Conservation (phyloP, 73 alveolate genomes). For the Stentor roeselii region DNA sequence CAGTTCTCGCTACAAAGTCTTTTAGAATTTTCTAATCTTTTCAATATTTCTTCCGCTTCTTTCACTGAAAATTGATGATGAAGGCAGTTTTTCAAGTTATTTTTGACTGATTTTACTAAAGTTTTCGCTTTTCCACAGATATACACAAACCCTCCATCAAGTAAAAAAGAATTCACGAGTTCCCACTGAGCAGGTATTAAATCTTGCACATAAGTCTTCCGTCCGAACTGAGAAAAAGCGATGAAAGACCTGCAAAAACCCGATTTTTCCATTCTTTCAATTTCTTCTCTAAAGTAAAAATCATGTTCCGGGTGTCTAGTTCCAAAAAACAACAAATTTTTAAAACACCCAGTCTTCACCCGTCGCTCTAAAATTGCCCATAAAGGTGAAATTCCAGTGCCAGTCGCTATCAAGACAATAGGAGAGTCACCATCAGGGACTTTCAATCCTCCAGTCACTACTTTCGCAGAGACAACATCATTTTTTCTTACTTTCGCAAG, state of each 20-base stretch:
- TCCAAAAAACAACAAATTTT: constrained; percentile 60
- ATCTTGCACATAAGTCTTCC: constrained; percentile 69
- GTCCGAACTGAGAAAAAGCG: constrained; percentile 56
- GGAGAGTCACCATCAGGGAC: constrained; percentile 41
- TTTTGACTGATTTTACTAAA: constrained; percentile 68
- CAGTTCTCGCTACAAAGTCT: background rate
- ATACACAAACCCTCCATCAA: constrained; percentile 50
- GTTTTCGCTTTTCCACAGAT: constrained; percentile 70
- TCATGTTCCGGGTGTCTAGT: constrained; percentile 60
- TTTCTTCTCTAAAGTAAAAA: constrained; percentile 56
- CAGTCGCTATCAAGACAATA: constrained; percentile 64
- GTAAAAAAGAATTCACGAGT: constrained; percentile 39
- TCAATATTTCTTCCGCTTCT: background rate
- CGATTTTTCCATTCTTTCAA: constrained; percentile 33
- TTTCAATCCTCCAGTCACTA: constrained; percentile 58
- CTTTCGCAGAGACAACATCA: constrained; percentile 36
- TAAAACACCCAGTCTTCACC: background rate
- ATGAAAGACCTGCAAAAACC: constrained; percentile 43
- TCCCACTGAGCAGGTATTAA: constrained; percentile 47
- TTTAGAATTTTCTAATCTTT: background rate
- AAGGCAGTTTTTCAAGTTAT: background rate
- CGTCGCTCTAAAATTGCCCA: constrained; percentile 43
- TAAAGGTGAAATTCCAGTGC: constrained; percentile 79
- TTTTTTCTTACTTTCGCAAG: constrained; percentile 28
- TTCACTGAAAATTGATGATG: background rate